Percentiles rank a stretch among this genome's conserved stretches.
Conservation (phyloP, 1,139 yeast genomes). For the Yamadazyma triangularis region DNA sequence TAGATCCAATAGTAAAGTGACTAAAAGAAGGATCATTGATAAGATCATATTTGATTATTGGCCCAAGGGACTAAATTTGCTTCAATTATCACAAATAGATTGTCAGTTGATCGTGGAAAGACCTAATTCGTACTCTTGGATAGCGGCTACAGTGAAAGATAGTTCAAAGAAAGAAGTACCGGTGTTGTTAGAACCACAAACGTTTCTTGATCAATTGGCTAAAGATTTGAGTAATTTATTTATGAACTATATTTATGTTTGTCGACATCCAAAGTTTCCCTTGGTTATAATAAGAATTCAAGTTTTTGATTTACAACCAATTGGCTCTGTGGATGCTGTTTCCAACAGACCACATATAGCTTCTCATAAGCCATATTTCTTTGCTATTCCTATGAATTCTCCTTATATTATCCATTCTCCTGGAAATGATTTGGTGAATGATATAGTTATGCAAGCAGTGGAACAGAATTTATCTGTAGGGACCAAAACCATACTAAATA, state of each 20-base stretch:
- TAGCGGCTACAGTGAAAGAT: slow-evolving; percentile 50
- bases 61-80: slow-evolving; percentile 58
- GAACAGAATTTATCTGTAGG: slow-evolving; percentile 47
- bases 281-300: slow-evolving; percentile 61
- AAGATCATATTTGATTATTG: slow-evolving; percentile 52
- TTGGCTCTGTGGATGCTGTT: slow-evolving; percentile 11
- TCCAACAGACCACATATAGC: slow-evolving; percentile 34
- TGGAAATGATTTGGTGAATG: slow-evolving; percentile 41
- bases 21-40: slow-evolving; percentile 48
- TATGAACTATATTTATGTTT: slow-evolving; percentile 59
- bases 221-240: slow-evolving; percentile 45
- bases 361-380: slow-evolving; percentile 56
- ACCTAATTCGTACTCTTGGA: slow-evolving; percentile 53
- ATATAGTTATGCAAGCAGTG: slow-evolving; percentile 56
- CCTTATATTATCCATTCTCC: slow-evolving; percentile 63
- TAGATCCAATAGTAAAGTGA: slow-evolving; percentile 11
- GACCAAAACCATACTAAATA: slow-evolving; percentile 22
- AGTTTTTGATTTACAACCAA: slow-evolving; percentile 51
- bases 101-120: slow-evolving; percentile 58
- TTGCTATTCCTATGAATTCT: slow-evolving; percentile 65
- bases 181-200: slow-evolving; percentile 36
- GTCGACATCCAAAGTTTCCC: slow-evolving; percentile 61
- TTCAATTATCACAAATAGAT: slow-evolving; percentile 72
- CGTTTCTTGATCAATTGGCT: slow-evolving; percentile 46
- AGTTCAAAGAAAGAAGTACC: slow-evolving; percentile 28